Percentiles rank a stretch among this genome's conserved stretches.
phyloP scores from a whole-genome alignment of 2,329 filamentous ascomycete genomes.

The Elsinoe perseae region DNA sequence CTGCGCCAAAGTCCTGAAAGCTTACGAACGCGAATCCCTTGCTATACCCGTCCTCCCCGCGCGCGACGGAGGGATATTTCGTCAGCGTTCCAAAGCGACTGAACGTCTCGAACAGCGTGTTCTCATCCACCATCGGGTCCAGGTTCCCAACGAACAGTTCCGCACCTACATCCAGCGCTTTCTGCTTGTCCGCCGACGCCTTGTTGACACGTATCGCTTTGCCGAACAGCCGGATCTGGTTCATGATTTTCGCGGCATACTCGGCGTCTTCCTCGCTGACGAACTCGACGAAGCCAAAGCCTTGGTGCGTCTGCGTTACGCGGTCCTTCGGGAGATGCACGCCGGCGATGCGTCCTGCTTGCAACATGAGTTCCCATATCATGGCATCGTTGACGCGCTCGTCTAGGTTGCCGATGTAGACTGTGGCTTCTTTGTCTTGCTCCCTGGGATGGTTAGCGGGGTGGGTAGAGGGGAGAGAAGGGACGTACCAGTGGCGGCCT shows the following conservation, averaged over 20 bases:
- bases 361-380: slow-evolving; percentile 93
- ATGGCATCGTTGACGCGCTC: slow-evolving; percentile 86
- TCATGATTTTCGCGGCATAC: slow-evolving; percentile 94
- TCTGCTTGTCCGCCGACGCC: slow-evolving; percentile 86
- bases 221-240: slow-evolving; percentile 84
- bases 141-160: slow-evolving; percentile 96
- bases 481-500: slow-evolving; percentile 18
- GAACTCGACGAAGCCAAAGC: slow-evolving; percentile 98
- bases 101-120: slow-evolving; percentile 92
- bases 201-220: slow-evolving; percentile 98
- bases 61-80: slow-evolving; percentile 51
- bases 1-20: slow-evolving; percentile 86
- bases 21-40: slow-evolving; percentile 97
- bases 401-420: slow-evolving; percentile 97
- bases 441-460: slow-evolving; percentile 52
- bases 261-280: slow-evolving; percentile 92
- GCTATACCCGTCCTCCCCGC: slow-evolving; percentile 78
- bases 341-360: slow-evolving; percentile 94
- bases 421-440: slow-evolving; percentile 95
- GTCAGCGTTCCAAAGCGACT: slow-evolving; percentile 82
- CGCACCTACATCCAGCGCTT: slow-evolving; percentile 87
- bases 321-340: slow-evolving; percentile 97
- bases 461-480: neutral
- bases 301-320: slow-evolving; percentile 92
- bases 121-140: slow-evolving; percentile 89